Conservation (phyloP, 1,139 yeast genomes). For the Scheffersomyces segobiensis region DNA sequence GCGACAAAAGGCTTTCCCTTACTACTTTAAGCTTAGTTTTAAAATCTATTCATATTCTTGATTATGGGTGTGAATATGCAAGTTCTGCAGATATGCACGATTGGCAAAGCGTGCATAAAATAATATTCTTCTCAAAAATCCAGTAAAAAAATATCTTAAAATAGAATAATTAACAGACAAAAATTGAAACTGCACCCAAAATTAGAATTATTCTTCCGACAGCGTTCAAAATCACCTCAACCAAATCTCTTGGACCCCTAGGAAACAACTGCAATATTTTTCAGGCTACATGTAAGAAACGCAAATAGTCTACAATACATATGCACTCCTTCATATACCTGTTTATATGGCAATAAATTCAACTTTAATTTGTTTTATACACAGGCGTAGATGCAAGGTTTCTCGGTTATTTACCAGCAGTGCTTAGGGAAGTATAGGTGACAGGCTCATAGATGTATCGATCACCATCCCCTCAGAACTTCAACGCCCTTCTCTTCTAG, state of each 20-base stretch:
- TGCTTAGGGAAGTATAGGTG: neutral
- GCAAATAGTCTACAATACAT: neutral
- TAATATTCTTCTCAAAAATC: neutral
- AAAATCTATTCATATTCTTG: neutral
- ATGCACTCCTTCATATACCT: neutral
- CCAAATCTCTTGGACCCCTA: neutral
- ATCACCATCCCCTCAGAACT: neutral
- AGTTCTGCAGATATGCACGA: conserved; percentile 1
- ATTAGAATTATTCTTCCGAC: neutral
- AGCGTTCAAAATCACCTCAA: neutral
- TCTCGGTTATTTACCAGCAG: neutral
- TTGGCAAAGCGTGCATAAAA: neutral
- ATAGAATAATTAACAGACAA: neutral
- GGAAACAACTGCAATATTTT: neutral
- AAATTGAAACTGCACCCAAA: neutral
- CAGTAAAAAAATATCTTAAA: neutral
- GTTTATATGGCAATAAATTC: neutral
- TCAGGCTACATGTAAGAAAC: neutral
- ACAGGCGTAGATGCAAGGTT: neutral
- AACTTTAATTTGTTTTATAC: neutral
- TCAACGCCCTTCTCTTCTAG: neutral
- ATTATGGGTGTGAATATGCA: neutral
- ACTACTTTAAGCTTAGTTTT: neutral
- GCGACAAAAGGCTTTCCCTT: neutral
- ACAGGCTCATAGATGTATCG: neutral